Evolutionary conservation across 805 yeast genomes (phyloP).

Genomic region (Suhomyces pyralidae): DNA sequence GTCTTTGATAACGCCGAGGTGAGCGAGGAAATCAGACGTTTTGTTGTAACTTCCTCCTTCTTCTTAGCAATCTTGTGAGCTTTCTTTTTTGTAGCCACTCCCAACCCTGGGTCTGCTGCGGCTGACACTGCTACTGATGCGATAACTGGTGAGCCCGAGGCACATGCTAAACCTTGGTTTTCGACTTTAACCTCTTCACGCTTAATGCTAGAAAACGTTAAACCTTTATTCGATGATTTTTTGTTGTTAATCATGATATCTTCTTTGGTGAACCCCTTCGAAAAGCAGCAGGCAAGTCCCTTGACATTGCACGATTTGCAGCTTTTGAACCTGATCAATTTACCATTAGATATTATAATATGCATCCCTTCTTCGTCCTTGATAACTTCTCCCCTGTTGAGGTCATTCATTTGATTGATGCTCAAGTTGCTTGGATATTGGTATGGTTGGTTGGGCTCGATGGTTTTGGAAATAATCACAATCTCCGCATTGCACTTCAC

Average conservation of each 20-base stretch:
- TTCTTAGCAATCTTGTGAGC: constrained; percentile 13
- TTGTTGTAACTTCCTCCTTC: constrained; percentile 5
- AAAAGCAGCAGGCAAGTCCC: constrained; percentile 48
- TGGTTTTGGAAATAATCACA: constrained; percentile 29
- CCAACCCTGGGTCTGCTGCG: background rate
- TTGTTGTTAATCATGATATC: constrained; percentile 45
- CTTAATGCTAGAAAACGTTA: background rate
- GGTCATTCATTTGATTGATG: constrained; percentile 9
- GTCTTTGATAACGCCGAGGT: constrained; percentile 10
- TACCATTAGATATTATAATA: constrained; percentile 22
- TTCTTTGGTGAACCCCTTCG: constrained; percentile 65
- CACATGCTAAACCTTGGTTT: background rate
- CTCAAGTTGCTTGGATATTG: constrained; percentile 6
- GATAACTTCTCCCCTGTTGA: constrained; percentile 15
- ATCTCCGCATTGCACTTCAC: constrained; percentile 73
- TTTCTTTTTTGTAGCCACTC: constrained; percentile 5
- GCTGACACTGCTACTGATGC: background rate
- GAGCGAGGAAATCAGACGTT: constrained; percentile 5
- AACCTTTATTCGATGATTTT: constrained; percentile 9
- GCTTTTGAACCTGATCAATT: constrained; percentile 48
- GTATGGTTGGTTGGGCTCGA: constrained; percentile 3
- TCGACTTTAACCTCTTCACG: background rate
- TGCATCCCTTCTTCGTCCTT: constrained; percentile 11
- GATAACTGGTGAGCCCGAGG: background rate
- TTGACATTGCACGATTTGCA: constrained; percentile 56